phyloP scores from a whole-genome alignment of 2,329 filamentous ascomycete genomes.

The Proliferodiscus dingleyae region DNA sequence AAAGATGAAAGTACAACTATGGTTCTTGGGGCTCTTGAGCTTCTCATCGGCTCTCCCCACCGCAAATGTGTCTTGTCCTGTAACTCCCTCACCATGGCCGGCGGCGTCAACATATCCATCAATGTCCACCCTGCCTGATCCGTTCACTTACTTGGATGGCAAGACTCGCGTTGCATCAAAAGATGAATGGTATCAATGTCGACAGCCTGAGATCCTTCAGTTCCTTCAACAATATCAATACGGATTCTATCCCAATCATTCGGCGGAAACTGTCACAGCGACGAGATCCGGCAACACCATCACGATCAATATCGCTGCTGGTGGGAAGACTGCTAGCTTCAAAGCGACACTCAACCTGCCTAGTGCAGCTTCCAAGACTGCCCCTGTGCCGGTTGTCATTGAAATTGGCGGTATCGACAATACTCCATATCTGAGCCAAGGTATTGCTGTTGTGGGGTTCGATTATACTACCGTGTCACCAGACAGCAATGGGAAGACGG shows the following conservation, averaged over 20 bases:
- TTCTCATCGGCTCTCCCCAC: neutral
- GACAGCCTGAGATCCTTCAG: conserved; percentile 45
- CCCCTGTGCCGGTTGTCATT: conserved; percentile 43
- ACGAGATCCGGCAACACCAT: conserved; percentile 42
- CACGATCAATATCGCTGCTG: conserved; percentile 38
- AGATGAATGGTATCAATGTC: conserved; percentile 45
- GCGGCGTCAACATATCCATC: conserved; percentile 10
- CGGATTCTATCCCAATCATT: conserved; percentile 47
- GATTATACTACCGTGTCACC: conserved; percentile 44
- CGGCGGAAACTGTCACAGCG: conserved; percentile 41
- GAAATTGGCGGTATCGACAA: conserved; percentile 46
- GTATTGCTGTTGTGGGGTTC: conserved; percentile 46
- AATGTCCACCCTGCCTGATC: conserved; percentile 16
- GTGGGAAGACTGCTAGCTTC: conserved; percentile 41
- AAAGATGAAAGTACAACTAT: neutral
- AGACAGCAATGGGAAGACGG: conserved; percentile 45
- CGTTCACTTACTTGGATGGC: conserved; percentile 31
- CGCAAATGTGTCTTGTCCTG: conserved; percentile 13
- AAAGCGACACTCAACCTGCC: conserved; percentile 40
- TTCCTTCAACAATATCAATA: conserved; percentile 48
- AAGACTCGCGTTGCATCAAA: conserved; percentile 39
- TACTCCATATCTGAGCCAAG: conserved; percentile 41
- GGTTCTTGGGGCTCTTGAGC: neutral
- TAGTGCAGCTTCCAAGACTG: conserved; percentile 28
- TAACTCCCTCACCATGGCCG: conserved; percentile 14